Evolutionary conservation across 148 eudicot genomes (phyloP).

Genomic region (Rhododendron griersonianum): DNA sequence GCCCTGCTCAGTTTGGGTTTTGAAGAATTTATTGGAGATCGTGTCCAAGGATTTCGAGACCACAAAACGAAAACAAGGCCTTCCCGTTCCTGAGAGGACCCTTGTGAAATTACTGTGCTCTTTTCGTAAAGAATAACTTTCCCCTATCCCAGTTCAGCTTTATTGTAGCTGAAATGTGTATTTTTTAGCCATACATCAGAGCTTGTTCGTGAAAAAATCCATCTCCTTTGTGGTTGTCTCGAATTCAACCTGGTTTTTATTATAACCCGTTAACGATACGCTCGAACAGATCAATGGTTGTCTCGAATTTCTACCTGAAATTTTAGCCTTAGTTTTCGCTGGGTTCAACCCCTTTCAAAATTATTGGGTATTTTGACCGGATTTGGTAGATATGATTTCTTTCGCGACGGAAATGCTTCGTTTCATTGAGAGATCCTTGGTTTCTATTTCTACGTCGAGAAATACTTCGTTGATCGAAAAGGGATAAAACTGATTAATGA

Average conservation of each 20-base stretch:
- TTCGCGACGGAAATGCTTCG: not conserved
- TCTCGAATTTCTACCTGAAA: too few species aligned
- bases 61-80: too few species aligned
- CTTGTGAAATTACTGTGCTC: not conserved
- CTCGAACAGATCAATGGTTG: not conserved
- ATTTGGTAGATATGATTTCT: not conserved
- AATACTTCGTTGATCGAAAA: not conserved
- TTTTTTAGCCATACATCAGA: not conserved
- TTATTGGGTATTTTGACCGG: not conserved
- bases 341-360: not conserved
- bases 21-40: accelerated
- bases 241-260: not conserved
- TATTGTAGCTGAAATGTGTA: not conserved
- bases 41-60: too few species aligned
- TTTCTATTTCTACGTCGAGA: not conserved
- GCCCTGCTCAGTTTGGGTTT: too few species aligned
- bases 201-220: not conserved
- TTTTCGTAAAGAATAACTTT: not conserved
- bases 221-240: not conserved
- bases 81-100: too few species aligned
- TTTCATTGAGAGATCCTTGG: not conserved
- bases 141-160: not conserved
- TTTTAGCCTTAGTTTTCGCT: not conserved
- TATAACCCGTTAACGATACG: not conserved
- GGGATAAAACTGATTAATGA: too few species aligned